Evolutionary conservation across 208 protist species (phyloP).

Genomic region (Wallacemonas collosoma): DNA sequence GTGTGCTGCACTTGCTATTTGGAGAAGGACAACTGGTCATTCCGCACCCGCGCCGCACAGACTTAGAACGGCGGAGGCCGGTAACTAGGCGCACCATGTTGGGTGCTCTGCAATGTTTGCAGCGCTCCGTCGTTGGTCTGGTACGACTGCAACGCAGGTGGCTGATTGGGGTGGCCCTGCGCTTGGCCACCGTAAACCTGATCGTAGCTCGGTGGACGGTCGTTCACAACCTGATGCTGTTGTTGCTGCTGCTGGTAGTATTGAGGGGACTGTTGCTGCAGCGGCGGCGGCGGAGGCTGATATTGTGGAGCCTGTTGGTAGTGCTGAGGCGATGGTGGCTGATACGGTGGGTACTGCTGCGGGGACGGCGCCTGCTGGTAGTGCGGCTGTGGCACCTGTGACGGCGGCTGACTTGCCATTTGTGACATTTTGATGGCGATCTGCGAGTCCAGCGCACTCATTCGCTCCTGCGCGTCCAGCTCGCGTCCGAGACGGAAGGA

Average conservation of each 20-base stretch:
- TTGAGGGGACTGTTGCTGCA: not conserved
- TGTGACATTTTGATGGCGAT: conserved; percentile 74
- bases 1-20: too few species aligned
- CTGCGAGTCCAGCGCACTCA: conserved; percentile 60
- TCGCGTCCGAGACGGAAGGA: conserved; percentile 65
- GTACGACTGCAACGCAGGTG: conserved; percentile 9
- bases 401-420: conserved; percentile 45
- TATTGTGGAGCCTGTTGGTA: conserved; percentile 23
- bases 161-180: not conserved
- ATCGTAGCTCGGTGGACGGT: conserved; percentile 34
- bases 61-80: conserved; percentile 5
- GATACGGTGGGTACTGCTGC: conserved; percentile 18
- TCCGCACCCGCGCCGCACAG: not conserved
- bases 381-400: conserved; percentile 43
- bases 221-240: not conserved
- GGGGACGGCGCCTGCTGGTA: conserved; percentile 19
- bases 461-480: conserved; percentile 60
- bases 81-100: not conserved
- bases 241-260: conserved; percentile 18
- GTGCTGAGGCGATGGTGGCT: conserved; percentile 20
- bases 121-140: not conserved
- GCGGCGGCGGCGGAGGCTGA: conserved; percentile 14
- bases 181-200: conserved; percentile 14
- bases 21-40: too few species aligned
- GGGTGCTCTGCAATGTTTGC: conserved; percentile 9